A percentile compares a stretch with the other conserved stretches of the same genome.
These are phyloP conservation scores for Yamadazyma triangularis DNA, from an alignment of 1,139 yeast species.

Conservation along the genomic window DNA sequence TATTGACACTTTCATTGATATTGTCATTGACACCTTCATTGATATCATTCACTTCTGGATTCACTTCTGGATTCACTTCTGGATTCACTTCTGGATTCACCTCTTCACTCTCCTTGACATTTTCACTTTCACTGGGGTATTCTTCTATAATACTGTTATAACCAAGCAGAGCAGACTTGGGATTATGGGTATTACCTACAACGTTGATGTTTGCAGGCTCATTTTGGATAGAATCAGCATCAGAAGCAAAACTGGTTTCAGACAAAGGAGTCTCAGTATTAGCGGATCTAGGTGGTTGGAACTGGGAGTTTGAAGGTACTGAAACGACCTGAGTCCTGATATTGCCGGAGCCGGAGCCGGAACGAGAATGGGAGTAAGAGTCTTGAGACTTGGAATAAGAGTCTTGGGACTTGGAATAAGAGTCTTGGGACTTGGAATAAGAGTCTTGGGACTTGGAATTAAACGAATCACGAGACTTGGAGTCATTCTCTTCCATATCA, in stretches of 20 bases:
- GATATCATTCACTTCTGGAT: neutral
- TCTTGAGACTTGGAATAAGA: no score
- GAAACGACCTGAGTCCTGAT: neutral
- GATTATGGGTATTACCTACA: conserved; percentile 2
- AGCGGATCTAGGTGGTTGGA: conserved; percentile 27
- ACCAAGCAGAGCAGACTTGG: conserved; percentile 1
- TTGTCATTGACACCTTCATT: neutral
- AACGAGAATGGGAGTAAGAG: no score
- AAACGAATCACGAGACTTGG: conserved; percentile 7
- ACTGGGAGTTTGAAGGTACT: conserved; percentile 1
- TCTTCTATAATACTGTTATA: conserved; percentile 6
- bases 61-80: neutral
- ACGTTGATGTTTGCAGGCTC: conserved; percentile 30
- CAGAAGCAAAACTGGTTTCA: conserved; percentile 32
- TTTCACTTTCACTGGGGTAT: conserved; percentile 1
- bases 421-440: no score
- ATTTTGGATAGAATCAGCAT: conserved; percentile 34
- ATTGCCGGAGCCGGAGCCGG: no score
- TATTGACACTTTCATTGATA: neutral
- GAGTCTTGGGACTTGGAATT: neutral
- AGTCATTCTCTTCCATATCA: neutral
- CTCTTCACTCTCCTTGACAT: neutral
- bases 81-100: neutral
- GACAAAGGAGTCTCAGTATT: conserved; percentile 29
- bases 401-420: no score